These are phyloP conservation scores for Voacanga thouarsii DNA, from an alignment of 257 asterid species.

Conservation along the genomic window DNA sequence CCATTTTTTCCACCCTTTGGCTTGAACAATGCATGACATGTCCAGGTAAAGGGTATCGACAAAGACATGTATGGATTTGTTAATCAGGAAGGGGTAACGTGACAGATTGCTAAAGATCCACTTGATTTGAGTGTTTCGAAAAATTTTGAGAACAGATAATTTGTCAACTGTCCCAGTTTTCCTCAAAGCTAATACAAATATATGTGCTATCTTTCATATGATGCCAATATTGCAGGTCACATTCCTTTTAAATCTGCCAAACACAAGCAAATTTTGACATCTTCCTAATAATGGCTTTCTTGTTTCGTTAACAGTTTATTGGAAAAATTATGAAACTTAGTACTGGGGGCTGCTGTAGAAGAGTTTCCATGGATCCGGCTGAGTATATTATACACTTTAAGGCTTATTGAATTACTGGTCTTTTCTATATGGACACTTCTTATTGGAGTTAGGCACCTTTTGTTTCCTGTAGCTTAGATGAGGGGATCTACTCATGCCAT, in stretches of 20 bases:
- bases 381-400: background rate
- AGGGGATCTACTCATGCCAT: background rate
- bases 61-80: too few species aligned
- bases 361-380: background rate
- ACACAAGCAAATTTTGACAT: background rate
- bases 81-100: background rate
- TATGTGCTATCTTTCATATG: background rate
- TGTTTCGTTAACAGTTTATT: background rate
- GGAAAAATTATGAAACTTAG: too few species aligned
- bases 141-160: background rate
- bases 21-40: background rate
- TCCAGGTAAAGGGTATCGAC: background rate
- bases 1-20: background rate
- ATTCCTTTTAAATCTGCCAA: background rate
- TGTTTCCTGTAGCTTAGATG: background rate
- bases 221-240: background rate
- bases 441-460: background rate
- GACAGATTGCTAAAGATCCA: background rate
- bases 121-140: background rate
- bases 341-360: background rate
- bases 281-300: background rate
- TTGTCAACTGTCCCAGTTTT: background rate
- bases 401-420: background rate
- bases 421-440: background rate
- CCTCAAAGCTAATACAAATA: background rate